phyloP scores from a whole-genome alignment of 345 rosid species.

The Viola odorata region DNA sequence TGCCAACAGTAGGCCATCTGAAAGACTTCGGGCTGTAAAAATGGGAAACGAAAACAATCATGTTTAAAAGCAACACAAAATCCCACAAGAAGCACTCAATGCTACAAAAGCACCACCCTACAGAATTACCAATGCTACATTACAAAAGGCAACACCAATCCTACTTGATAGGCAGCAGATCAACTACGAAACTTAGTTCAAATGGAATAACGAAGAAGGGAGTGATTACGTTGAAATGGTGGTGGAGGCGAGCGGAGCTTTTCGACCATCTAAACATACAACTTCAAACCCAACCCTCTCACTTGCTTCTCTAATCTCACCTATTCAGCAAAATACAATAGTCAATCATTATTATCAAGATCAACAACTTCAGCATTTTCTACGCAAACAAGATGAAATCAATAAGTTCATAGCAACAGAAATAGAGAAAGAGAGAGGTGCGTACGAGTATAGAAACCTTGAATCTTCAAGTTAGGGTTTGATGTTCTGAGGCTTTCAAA shows the following conservation, averaged over 20 bases:
- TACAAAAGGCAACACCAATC: too few species aligned
- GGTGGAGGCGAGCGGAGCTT: constrained; percentile 51
- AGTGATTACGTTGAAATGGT: constrained; percentile 35
- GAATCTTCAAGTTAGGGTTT: constrained; percentile 47
- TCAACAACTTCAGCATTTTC: not conserved
- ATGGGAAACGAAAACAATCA: not conserved
- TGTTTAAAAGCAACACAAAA: not conserved
- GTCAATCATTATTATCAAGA: not conserved
- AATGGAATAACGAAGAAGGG: not conserved
- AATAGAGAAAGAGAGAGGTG: not conserved
- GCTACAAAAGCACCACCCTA: too few species aligned
- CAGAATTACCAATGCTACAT: too few species aligned
- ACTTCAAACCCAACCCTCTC: constrained; percentile 64
- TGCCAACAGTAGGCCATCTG: constrained; percentile 69
- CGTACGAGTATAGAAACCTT: constrained; percentile 61
- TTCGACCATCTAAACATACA: constrained; percentile 54
- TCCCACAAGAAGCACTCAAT: too few species aligned
- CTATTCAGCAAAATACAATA: constrained; percentile 11
- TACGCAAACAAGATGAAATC: too few species aligned
- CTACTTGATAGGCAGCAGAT: too few species aligned
- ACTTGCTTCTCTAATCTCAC: constrained; percentile 49
- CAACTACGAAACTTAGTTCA: too few species aligned
- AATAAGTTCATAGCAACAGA: not conserved
- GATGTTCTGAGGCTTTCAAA: constrained; percentile 43
- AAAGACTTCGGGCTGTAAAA: constrained; percentile 44